phyloP scores from a whole-genome alignment of 768 basidiomycete species.

The Pleurotus sapidus region DNA sequence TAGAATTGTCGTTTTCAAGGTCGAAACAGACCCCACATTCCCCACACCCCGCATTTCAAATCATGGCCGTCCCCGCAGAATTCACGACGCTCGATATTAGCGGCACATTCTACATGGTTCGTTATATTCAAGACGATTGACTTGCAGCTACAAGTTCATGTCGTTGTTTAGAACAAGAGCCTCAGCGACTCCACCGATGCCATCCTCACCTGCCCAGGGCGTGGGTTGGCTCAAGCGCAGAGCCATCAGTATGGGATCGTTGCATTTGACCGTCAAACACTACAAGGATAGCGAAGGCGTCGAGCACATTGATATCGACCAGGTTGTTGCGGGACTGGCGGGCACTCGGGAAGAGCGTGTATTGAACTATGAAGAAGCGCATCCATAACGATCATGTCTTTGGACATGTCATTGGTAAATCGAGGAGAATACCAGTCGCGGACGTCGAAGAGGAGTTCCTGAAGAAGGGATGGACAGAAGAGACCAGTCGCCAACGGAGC shows the following conservation, averaged over 20 bases:
- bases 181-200: conserved; percentile 61
- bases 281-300: conserved; percentile 54
- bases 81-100: conserved; percentile 59
- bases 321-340: conserved; percentile 58
- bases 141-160: neutral
- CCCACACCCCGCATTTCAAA: conserved; percentile 8
- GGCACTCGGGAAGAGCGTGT: conserved; percentile 54
- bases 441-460: conserved; percentile 44
- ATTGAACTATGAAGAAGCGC: conserved; percentile 55
- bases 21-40: neutral
- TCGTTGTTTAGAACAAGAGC: conserved; percentile 55
- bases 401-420: conserved; percentile 53
- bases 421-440: conserved; percentile 45
- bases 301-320: conserved; percentile 68
- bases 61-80: conserved; percentile 64
- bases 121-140: conserved; percentile 6
- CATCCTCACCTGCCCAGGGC: conserved; percentile 69
- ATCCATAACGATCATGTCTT: conserved; percentile 60
- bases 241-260: conserved; percentile 50
- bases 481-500: conserved; percentile 40
- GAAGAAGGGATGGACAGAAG: conserved; percentile 37
- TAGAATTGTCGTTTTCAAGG: neutral
- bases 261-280: conserved; percentile 65
- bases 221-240: conserved; percentile 70
- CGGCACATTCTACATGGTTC: conserved; percentile 64